Evolutionary conservation across 1,284 basidiomycete genomes (phyloP).

Genomic region (Malassezia arunalokei): DNA sequence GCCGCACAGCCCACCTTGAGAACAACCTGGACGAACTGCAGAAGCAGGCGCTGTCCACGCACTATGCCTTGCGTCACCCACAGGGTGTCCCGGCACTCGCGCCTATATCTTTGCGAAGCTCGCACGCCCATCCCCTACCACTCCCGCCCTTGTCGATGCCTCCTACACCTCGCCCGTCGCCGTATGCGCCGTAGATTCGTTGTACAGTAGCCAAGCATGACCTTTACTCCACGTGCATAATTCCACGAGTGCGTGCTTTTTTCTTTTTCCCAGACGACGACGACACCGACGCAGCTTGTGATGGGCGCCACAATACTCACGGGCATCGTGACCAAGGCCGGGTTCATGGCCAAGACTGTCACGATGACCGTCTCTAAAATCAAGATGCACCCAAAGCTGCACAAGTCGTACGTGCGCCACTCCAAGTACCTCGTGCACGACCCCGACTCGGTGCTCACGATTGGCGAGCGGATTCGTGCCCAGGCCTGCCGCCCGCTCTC

Average conservation of each 20-base stretch:
- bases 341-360: constrained; percentile 41
- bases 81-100: background rate
- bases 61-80: background rate
- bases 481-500: constrained; percentile 37
- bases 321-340: constrained; percentile 38
- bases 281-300: no score
- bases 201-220: no score
- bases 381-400: constrained; percentile 32
- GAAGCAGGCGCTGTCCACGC: background rate
- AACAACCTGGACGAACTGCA: background rate
- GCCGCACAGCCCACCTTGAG: background rate
- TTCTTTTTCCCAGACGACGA: no score
- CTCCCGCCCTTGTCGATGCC: background rate
- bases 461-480: constrained; percentile 37
- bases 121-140: background rate
- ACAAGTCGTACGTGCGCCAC: constrained; percentile 36
- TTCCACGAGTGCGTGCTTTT: no score
- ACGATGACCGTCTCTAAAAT: constrained; percentile 34
- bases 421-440: constrained; percentile 42
- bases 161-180: no score
- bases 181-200: no score
- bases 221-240: no score
- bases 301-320: constrained; percentile 17
- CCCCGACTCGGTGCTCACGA: constrained; percentile 21
- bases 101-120: background rate